Conservation (phyloP, 495 filamentous ascomycete genomes). For the Physcia stellaris region DNA sequence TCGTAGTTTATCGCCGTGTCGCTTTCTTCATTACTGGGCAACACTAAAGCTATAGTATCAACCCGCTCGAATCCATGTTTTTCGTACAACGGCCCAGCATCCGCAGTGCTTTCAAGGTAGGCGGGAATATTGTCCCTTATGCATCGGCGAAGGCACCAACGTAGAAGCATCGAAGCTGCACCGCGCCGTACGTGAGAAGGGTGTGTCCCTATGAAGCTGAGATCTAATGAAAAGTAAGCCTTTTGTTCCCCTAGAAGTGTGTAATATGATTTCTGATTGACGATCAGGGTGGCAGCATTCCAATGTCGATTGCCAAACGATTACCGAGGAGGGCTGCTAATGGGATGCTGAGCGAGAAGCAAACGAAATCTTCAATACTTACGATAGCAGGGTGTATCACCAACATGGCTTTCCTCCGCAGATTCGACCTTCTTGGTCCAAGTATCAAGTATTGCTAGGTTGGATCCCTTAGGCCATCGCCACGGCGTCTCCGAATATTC, state of each 20-base stretch:
- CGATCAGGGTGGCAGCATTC: no score
- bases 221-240: background rate
- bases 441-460: conserved; percentile 19
- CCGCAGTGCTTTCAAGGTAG: conserved; percentile 4
- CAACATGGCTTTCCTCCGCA: conserved; percentile 15
- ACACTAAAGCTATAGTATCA: conserved; percentile 1
- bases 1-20: conserved; percentile 2
- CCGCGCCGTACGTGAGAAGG: conserved; percentile 4
- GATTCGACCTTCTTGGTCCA: conserved; percentile 21
- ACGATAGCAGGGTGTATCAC: conserved; percentile 1
- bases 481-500: conserved; percentile 4
- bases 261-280: no score
- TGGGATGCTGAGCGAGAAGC: no score
- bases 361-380: no score
- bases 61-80: background rate
- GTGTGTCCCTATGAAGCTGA: conserved; percentile 8
- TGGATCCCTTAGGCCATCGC: conserved; percentile 22
- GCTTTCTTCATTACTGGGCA: background rate
- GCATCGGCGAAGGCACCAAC: conserved; percentile 4
- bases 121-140: background rate
- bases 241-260: no score
- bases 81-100: conserved; percentile 5
- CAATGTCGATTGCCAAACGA: no score
- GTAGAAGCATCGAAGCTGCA: conserved; percentile 1
- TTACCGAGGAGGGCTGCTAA: no score